A percentile compares a stretch with the other conserved stretches of the same genome.
These are phyloP conservation scores for Lachnellula willkommii DNA, from an alignment of 2,329 filamentous ascomycete genomes.

Conservation along the genomic window DNA sequence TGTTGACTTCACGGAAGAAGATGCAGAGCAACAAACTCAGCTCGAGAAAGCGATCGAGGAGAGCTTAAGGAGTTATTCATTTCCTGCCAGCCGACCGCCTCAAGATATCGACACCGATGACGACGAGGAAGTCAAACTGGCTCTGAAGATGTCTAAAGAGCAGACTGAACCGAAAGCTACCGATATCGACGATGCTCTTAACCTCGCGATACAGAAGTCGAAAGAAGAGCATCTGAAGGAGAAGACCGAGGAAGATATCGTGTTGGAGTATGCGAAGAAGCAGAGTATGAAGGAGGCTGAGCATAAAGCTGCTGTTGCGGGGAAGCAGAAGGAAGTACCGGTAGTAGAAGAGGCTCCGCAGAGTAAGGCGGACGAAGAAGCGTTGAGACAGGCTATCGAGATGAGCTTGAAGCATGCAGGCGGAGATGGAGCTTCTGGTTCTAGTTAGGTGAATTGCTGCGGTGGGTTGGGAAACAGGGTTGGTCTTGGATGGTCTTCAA, in stretches of 20 bases:
- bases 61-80: constrained; percentile 37
- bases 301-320: constrained; percentile 25
- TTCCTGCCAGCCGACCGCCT: constrained; percentile 3
- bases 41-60: constrained; percentile 52
- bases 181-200: constrained; percentile 22
- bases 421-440: background rate
- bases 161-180: background rate
- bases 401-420: constrained; percentile 44
- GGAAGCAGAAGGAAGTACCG: constrained; percentile 7
- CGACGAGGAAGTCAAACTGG: constrained; percentile 38
- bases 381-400: constrained; percentile 50
- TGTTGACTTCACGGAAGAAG: constrained; percentile 24
- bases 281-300: constrained; percentile 68
- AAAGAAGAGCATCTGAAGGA: constrained; percentile 36
- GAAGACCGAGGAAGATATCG: constrained; percentile 63
- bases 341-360: background rate
- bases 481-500: background rate
- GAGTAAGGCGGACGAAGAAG: constrained; percentile 47
- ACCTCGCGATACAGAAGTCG: constrained; percentile 20
- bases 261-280: constrained; percentile 72
- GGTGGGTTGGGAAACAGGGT: background rate
- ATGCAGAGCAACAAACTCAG: constrained; percentile 53
- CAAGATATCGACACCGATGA: constrained; percentile 23
- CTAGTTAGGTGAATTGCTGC: background rate
- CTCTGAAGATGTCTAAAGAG: constrained; percentile 37